Percentiles rank a stretch among this genome's conserved stretches.
Evolutionary conservation across 257 asterid species (phyloP).

Genomic region (Rhazya stricta): DNA sequence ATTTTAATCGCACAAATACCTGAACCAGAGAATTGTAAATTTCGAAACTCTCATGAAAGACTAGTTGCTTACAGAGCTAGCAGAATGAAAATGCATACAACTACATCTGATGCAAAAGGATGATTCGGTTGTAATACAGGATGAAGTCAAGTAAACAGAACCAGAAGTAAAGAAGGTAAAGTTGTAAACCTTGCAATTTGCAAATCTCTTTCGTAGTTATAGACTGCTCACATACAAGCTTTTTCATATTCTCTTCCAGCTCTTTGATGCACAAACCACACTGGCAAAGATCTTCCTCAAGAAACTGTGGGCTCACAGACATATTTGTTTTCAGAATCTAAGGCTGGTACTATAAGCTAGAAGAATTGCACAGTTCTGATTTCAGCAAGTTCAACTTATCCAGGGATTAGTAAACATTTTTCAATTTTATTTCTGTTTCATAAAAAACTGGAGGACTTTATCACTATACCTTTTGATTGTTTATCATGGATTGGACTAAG

Average conservation of each 20-base stretch:
- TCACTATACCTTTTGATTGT: conserved; percentile 21
- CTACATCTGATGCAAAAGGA: background rate
- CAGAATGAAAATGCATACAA: background rate
- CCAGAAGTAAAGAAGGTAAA: background rate
- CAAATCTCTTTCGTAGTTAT: conserved; percentile 20
- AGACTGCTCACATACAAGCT: background rate
- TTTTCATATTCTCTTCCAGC: conserved; percentile 16
- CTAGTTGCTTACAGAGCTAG: background rate
- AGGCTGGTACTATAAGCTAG: background rate
- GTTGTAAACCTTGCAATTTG: conserved; percentile 43
- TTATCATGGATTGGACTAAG: conserved; percentile 6
- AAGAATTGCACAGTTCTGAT: background rate
- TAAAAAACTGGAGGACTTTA: too few relatives aligned
- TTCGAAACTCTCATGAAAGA: background rate
- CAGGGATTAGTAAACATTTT: too few relatives aligned
- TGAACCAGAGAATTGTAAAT: background rate
- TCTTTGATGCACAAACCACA: conserved; percentile 9
- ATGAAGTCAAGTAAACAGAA: too few relatives aligned
- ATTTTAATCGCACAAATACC: too few relatives aligned
- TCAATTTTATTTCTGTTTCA: background rate
- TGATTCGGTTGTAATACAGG: background rate
- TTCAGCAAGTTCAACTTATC: too few relatives aligned
- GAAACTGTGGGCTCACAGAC: conserved; percentile 27
- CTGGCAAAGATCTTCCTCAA: conserved; percentile 33
- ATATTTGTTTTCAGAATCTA: conserved; percentile 15